Conservation (phyloP, 805 yeast species). For the Starmerella geochares region DNA sequence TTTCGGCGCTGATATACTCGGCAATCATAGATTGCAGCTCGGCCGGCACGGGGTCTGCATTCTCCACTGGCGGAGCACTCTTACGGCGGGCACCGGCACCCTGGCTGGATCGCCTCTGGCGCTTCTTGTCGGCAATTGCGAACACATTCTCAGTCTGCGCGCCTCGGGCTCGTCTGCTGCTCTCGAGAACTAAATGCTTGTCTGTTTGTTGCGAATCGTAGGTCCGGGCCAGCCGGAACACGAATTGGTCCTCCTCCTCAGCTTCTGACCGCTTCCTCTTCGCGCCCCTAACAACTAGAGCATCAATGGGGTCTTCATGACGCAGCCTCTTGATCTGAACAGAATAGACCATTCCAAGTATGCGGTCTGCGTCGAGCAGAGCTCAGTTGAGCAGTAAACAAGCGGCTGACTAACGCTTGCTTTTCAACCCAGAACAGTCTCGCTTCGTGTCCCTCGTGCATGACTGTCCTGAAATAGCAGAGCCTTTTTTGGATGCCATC, state of each 20-base stretch:
- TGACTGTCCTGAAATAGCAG: too few relatives aligned
- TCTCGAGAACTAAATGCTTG: conserved; percentile 1
- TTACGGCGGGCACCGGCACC: too few relatives aligned
- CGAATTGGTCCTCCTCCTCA: conserved; percentile 20
- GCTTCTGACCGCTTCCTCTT: conserved; percentile 20
- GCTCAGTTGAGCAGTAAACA: background rate
- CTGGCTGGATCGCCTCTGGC: background rate
- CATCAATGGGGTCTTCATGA: conserved; percentile 79
- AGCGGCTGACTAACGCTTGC: background rate
- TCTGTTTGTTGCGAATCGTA: conserved; percentile 11
- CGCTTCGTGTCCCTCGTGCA: too few relatives aligned
- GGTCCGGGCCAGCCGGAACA: conserved; percentile 21
- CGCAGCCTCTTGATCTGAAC: conserved; percentile 80
- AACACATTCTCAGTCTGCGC: background rate
- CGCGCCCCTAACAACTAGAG: conserved; percentile 36
- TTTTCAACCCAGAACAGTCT: too few relatives aligned
- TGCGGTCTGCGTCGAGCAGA: background rate
- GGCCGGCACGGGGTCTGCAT: conserved; percentile 37
- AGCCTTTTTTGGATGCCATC: too few relatives aligned
- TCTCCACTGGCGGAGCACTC: background rate
- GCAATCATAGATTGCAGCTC: conserved; percentile 68
- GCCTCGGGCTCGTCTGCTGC: background rate
- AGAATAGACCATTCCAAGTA: conserved; percentile 15
- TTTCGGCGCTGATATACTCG: conserved; percentile 39
- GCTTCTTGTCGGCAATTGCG: conserved; percentile 3